phyloP scores from a whole-genome alignment of 441 rosid genomes.

The Euphorbia schlechtendalii region DNA sequence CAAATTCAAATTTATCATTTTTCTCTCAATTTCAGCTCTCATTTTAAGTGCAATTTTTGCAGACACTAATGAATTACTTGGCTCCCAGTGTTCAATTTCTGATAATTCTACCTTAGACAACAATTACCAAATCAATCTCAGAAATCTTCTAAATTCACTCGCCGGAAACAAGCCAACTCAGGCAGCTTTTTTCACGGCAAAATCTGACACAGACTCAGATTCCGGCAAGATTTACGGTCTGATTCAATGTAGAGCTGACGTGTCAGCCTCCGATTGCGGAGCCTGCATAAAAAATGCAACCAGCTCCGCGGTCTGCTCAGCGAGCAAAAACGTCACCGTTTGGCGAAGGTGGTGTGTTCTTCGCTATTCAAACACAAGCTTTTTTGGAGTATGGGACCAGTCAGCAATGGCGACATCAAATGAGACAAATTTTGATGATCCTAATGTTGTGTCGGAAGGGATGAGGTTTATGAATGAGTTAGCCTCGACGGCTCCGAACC shows the following conservation, averaged over 20 bases:
- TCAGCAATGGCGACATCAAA: conserved; percentile 27
- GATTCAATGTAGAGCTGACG: background rate
- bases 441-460: conserved; percentile 22
- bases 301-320: background rate
- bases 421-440: conserved; percentile 31
- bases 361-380: conserved; percentile 27
- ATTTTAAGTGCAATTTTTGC: background rate
- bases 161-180: background rate
- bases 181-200: conserved; percentile 1
- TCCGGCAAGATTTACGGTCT: background rate
- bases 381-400: conserved; percentile 31
- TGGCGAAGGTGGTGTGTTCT: conserved; percentile 29
- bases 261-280: background rate
- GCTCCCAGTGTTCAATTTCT: background rate
- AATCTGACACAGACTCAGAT: background rate
- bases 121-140: background rate
- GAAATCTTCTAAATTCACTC: background rate
- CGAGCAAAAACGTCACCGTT: background rate
- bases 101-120: background rate
- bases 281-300: background rate
- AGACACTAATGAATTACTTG: background rate
- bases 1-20: background rate
- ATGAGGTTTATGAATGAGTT: conserved; percentile 28
- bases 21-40: background rate
- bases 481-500: conserved; percentile 23